phyloP scores from a whole-genome alignment of 2,329 filamentous ascomycete species.

The Penicillium sp. region DNA sequence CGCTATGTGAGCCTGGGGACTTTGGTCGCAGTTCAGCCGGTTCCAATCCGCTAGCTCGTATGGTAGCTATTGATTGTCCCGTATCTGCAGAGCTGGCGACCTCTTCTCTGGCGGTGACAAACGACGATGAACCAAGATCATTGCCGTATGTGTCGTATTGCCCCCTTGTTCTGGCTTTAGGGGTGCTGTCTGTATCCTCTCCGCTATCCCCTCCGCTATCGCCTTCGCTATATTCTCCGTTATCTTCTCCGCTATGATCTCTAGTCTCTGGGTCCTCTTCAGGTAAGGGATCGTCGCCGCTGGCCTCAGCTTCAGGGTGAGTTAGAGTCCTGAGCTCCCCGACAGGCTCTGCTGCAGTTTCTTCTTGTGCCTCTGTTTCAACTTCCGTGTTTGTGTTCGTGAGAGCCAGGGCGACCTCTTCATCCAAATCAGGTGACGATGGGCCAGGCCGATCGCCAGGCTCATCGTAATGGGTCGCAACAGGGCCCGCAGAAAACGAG shows the following conservation, averaged over 20 bases:
- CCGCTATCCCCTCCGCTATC: slow-evolving; percentile 9
- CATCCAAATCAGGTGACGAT: slow-evolving; percentile 10
- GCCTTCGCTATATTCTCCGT: neutral
- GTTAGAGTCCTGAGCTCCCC: slow-evolving; percentile 25
- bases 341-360: slow-evolving; percentile 9
- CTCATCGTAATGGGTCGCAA: slow-evolving; percentile 41
- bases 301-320: slow-evolving; percentile 20
- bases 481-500: slow-evolving; percentile 52
- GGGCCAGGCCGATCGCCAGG: slow-evolving; percentile 32
- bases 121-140: slow-evolving; percentile 25
- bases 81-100: slow-evolving; percentile 16
- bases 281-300: slow-evolving; percentile 3
- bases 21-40: slow-evolving; percentile 5
- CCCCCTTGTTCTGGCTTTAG: slow-evolving; percentile 4
- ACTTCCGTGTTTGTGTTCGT: slow-evolving; percentile 17
- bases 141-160: slow-evolving; percentile 11
- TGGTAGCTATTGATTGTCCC: slow-evolving; percentile 13
- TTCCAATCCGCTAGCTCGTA: slow-evolving; percentile 4
- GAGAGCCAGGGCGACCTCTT: slow-evolving; percentile 16
- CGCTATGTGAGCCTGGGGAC: slow-evolving; percentile 12
- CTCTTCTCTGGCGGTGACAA: slow-evolving; percentile 33
- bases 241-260: neutral
- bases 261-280: slow-evolving; percentile 2
- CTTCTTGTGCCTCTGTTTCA: slow-evolving; percentile 11
- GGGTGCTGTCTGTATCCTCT: slow-evolving; percentile 17